Percentiles rank a stretch among this genome's conserved stretches.
These are phyloP conservation scores for Achlya hypogyna DNA, from an alignment of 352 stramenopile genomes.

Conservation along the genomic window DNA sequence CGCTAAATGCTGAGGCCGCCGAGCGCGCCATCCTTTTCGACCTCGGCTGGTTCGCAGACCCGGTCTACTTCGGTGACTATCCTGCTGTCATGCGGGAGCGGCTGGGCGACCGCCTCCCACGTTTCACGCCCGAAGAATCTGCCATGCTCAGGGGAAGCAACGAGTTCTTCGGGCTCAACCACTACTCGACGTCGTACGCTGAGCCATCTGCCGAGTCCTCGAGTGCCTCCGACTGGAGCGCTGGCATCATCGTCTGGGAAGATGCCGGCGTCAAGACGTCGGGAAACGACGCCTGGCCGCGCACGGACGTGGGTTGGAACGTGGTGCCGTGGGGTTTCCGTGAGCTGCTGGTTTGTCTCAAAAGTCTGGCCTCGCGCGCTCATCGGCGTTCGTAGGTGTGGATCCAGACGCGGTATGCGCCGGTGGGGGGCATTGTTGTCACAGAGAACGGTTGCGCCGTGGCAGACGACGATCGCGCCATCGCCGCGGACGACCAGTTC, in stretches of 20 bases:
- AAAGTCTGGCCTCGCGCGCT: no score
- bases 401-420: constrained; percentile 80
- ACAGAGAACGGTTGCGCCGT: constrained; percentile 89
- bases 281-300: constrained; percentile 47
- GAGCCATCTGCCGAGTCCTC: constrained; percentile 37
- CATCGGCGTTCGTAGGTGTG: no score
- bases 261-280: constrained; percentile 37
- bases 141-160: constrained; percentile 65
- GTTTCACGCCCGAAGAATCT: constrained; percentile 82
- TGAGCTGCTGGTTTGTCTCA: constrained; percentile 82
- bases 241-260: constrained; percentile 28
- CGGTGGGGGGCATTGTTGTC: constrained; percentile 66
- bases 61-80: constrained; percentile 89
- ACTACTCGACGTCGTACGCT: constrained; percentile 75
- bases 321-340: constrained; percentile 70
- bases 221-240: constrained; percentile 26
- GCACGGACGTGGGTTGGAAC: constrained; percentile 75
- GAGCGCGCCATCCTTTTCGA: constrained; percentile 79
- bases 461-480: constrained; percentile 50
- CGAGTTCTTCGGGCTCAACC: constrained; percentile 94
- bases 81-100: constrained; percentile 84
- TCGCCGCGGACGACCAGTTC: constrained; percentile 63
- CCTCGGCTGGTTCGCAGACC: constrained; percentile 89
- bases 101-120: constrained; percentile 71
- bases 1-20: constrained; percentile 49